phyloP scores from a whole-genome alignment of 78 protist genomes.

The Neovahlkampfia damariscottae region DNA sequence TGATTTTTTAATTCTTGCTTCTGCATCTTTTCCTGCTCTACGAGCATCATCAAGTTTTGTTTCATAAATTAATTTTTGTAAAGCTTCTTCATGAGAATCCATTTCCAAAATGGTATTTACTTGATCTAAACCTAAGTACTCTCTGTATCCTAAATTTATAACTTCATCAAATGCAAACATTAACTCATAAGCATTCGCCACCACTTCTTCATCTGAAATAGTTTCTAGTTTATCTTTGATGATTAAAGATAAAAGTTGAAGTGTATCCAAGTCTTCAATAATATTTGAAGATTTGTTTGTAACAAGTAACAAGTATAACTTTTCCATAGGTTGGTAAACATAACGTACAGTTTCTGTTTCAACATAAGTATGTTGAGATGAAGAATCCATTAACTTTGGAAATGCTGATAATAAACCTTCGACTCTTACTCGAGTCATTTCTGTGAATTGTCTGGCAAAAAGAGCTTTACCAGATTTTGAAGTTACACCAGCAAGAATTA shows the following conservation, averaged over 20 bases:
- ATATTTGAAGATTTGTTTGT: conserved; percentile 84
- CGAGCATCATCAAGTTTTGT: too few relatives aligned
- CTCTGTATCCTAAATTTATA: conserved; percentile 54
- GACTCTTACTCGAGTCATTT: conserved; percentile 73
- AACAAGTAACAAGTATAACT: conserved; percentile 62
- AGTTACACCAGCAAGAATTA: conserved; percentile 11
- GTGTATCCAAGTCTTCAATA: conserved; percentile 86
- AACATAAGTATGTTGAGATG: conserved; percentile 79
- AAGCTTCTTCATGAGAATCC: conserved; percentile 83
- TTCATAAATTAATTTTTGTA: too few relatives aligned
- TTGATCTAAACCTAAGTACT: conserved; percentile 48
- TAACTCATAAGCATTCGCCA: conserved; percentile 57
- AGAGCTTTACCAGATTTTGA: conserved; percentile 39
- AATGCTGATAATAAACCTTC: conserved; percentile 89
- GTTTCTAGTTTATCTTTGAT: conserved; percentile 17
- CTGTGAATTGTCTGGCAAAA: conserved; percentile 83
- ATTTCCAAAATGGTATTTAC: conserved; percentile 62
- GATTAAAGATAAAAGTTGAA: conserved; percentile 60
- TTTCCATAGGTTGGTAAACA: conserved; percentile 92
- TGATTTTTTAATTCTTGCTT: conserved; percentile 43
- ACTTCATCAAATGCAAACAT: conserved; percentile 90
- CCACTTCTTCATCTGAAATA: conserved; percentile 39
- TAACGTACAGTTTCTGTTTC: conserved; percentile 87
- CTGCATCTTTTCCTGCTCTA: conserved; percentile 26
- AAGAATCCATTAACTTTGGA: conserved; percentile 74